phyloP scores from a whole-genome alignment of 805 yeast genomes.

The Pichia californica region DNA sequence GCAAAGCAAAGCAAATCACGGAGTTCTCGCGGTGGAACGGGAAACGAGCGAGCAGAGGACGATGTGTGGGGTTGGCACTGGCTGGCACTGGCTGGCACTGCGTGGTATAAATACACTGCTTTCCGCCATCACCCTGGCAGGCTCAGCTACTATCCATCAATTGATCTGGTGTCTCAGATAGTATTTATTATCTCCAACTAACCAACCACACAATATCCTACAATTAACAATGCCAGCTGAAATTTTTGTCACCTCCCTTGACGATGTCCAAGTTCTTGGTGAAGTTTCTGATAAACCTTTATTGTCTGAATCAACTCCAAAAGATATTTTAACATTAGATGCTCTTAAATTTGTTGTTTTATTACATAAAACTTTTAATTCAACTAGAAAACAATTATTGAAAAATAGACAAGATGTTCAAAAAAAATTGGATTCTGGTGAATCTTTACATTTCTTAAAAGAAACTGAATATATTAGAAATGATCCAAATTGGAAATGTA shows the following conservation, averaged over 20 bases:
- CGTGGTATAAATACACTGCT: too few species aligned
- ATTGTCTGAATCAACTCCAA: conserved; percentile 37
- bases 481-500: conserved; percentile 72
- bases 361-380: conserved; percentile 67
- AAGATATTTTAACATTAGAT: conserved; percentile 47
- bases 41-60: too few species aligned
- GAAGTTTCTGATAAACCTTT: conserved; percentile 33
- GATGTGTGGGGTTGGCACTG: too few species aligned
- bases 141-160: too few species aligned
- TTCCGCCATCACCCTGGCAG: too few species aligned
- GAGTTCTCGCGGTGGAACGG: too few species aligned
- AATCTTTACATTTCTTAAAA: conserved; percentile 53
- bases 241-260: conserved; percentile 28
- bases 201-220: too few species aligned
- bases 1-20: too few species aligned
- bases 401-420: conserved; percentile 59
- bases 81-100: too few species aligned
- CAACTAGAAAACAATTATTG: conserved; percentile 50
- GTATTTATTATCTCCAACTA: too few species aligned
- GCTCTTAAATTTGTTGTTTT: conserved; percentile 67
- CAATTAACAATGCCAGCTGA: conserved; percentile 17
- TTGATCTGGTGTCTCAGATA: too few species aligned
- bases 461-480: conserved; percentile 67
- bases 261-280: conserved; percentile 50
- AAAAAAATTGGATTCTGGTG: conserved; percentile 54